Evolutionary conservation across 2,329 filamentous ascomycete species (phyloP).

Genomic region (Drechslerella dactyloides): DNA sequence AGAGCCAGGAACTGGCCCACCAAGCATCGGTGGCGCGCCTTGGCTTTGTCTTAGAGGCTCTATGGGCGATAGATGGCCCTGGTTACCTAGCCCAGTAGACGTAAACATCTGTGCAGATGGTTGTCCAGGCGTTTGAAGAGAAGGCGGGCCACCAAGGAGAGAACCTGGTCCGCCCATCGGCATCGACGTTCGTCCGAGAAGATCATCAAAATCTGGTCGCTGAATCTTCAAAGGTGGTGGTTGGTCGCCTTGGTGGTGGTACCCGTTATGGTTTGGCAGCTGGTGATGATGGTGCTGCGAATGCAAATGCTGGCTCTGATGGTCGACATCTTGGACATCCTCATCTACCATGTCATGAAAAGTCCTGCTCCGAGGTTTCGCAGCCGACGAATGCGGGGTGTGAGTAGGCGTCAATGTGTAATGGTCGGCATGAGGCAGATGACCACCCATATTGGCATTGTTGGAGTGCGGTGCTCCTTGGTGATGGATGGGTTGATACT

Average conservation of each 20-base stretch:
- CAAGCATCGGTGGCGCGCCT: constrained; percentile 44
- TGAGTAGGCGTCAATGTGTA: constrained; percentile 46
- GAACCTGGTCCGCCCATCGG: constrained; percentile 50
- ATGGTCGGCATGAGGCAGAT: constrained; percentile 46
- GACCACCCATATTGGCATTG: constrained; percentile 45
- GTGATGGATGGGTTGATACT: constrained; percentile 48
- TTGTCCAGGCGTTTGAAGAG: constrained; percentile 56
- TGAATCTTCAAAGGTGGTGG: constrained; percentile 71
- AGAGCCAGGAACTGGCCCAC: constrained; percentile 59
- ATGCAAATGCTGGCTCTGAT: constrained; percentile 43
- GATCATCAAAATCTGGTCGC: constrained; percentile 53
- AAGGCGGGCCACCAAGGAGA: constrained; percentile 59
- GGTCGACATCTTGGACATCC: constrained; percentile 54
- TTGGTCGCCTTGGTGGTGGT: constrained; percentile 81
- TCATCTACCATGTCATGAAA: constrained; percentile 53
- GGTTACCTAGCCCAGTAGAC: constrained; percentile 35
- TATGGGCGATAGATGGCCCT: constrained; percentile 47
- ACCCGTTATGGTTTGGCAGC: constrained; percentile 67
- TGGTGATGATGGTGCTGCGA: constrained; percentile 54
- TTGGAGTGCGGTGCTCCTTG: constrained; percentile 43
- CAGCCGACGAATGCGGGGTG: constrained; percentile 45
- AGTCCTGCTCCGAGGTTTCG: constrained; percentile 44
- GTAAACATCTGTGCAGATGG: constrained; percentile 52
- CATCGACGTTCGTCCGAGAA: constrained; percentile 49
- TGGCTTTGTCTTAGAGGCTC: constrained; percentile 49